These are phyloP conservation scores for Thelephora ganbajun DNA, from an alignment of 768 basidiomycete species.

Conservation along the genomic window DNA sequence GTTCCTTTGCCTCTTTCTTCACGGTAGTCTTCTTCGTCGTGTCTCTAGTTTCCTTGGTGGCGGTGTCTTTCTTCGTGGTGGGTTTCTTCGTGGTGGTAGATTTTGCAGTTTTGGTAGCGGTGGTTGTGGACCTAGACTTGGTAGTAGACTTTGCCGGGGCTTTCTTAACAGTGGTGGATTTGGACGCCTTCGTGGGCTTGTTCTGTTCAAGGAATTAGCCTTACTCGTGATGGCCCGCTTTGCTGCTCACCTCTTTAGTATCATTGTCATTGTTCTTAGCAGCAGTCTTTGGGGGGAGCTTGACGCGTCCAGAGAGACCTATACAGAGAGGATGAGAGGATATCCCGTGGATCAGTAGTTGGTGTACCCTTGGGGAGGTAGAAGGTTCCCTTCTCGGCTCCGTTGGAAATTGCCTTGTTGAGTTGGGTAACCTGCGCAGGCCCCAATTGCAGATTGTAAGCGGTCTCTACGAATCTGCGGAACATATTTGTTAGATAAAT, in stretches of 20 bases:
- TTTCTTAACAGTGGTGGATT: conserved; percentile 12
- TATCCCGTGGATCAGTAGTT: not conserved
- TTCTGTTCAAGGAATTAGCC: conserved; percentile 4
- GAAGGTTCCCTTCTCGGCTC: conserved; percentile 74
- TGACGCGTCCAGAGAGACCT: conserved; percentile 41
- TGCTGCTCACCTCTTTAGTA: conserved; percentile 40
- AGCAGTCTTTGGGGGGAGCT: conserved; percentile 49
- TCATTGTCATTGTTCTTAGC: conserved; percentile 29
- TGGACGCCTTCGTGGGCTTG: conserved; percentile 15
- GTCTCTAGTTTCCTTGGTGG: conserved; percentile 11
- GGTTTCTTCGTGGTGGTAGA: conserved; percentile 9
- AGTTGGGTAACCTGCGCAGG: conserved; percentile 69
- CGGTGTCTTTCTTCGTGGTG: conserved; percentile 9
- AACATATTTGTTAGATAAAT: conserved; percentile 9
- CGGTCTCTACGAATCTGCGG: conserved; percentile 66
- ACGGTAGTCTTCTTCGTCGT: conserved; percentile 16
- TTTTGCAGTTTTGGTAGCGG: conserved; percentile 7
- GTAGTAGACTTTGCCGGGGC: conserved; percentile 9
- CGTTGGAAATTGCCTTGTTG: conserved; percentile 66
- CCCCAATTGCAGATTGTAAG: conserved; percentile 71
- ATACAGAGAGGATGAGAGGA: conserved; percentile 6
- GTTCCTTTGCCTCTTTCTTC: conserved; percentile 12
- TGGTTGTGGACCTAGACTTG: conserved; percentile 18
- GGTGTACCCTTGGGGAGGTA: conserved; percentile 72
- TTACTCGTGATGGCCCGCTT: conserved; percentile 7